These are phyloP conservation scores for Psidium friedrichsthalianum DNA, from an alignment of 345 rosid species.

Conservation along the genomic window DNA sequence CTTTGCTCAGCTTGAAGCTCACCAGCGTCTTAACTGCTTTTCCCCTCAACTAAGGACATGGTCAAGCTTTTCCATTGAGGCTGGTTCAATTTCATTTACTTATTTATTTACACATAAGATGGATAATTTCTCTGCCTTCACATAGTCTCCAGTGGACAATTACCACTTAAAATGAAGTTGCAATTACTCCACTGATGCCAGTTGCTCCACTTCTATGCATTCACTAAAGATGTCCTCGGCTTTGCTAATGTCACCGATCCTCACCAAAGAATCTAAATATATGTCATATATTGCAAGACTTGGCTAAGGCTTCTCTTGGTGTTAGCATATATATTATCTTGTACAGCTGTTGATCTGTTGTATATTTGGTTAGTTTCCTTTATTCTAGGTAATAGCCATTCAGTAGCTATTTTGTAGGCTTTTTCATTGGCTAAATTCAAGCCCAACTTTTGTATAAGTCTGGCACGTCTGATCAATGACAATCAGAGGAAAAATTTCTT, in stretches of 20 bases:
- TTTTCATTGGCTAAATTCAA: no score
- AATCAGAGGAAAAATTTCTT: no score
- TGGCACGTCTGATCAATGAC: no score
- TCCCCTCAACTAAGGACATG: conserved; percentile 29
- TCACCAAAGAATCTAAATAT: conserved; percentile 58
- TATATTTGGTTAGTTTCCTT: no score
- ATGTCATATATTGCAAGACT: conserved; percentile 43
- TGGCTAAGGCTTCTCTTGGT: conserved; percentile 48
- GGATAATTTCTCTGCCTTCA: conserved; percentile 54
- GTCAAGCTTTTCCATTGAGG: conserved; percentile 51
- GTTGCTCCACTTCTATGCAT: conserved; percentile 25
- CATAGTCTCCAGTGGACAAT: conserved; percentile 37
- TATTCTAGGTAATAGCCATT: no score
- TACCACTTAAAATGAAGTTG: conserved; percentile 52
- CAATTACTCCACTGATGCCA: conserved; percentile 54
- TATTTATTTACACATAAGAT: conserved; percentile 51
- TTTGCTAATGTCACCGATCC: conserved; percentile 37
- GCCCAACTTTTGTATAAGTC: no score
- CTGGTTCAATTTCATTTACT: conserved; percentile 39
- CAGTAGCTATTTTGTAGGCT: no score
- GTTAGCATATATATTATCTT: no score
- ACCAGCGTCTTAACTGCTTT: conserved; percentile 43
- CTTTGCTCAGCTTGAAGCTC: conserved; percentile 58
- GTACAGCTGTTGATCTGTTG: no score
- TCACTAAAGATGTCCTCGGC: conserved; percentile 51